Conservation (phyloP, 306 rosid species). For the Vicia sativa region DNA sequence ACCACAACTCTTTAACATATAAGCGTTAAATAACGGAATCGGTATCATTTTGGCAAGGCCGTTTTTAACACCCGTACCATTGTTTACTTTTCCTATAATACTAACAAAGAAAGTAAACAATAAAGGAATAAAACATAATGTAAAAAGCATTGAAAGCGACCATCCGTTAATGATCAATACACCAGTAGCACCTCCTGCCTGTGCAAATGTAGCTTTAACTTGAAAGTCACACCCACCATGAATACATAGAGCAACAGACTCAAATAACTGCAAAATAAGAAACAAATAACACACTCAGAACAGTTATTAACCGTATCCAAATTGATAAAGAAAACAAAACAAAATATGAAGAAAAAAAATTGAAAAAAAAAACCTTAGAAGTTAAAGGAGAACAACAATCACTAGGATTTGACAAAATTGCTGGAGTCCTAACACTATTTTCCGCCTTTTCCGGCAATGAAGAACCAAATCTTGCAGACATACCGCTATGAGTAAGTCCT, state of each 20-base stretch:
- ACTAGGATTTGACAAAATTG: conserved; percentile 58
- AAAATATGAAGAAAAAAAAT: not conserved
- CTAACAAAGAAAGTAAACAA: no score
- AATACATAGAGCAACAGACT: conserved; percentile 62
- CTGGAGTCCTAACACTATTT: conserved; percentile 49
- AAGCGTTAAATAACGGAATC: no score
- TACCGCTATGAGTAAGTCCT: conserved; percentile 47
- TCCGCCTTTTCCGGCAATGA: conserved; percentile 56
- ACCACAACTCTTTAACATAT: no score
- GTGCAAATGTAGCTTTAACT: conserved; percentile 68
- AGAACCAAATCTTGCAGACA: conserved; percentile 83
- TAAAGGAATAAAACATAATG: conserved; percentile 8
- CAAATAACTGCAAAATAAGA: conserved; percentile 58
- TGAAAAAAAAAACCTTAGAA: conserved; percentile 55
- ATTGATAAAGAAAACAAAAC: not conserved
- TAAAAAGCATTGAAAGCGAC: conserved; percentile 46
- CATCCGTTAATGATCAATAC: conserved; percentile 76
- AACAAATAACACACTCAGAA: conserved; percentile 12
- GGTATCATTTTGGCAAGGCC: no score
- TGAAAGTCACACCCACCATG: conserved; percentile 92
- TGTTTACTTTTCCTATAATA: no score
- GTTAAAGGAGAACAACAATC: conserved; percentile 71
- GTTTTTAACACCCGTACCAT: no score
- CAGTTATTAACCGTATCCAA: not conserved
- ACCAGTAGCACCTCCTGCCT: conserved; percentile 73